Evolutionary conservation across 108 stramenopile species (phyloP), one percentile per base, ranked within the genome.

Genomic region (Fistulifera solaris): DNA sequence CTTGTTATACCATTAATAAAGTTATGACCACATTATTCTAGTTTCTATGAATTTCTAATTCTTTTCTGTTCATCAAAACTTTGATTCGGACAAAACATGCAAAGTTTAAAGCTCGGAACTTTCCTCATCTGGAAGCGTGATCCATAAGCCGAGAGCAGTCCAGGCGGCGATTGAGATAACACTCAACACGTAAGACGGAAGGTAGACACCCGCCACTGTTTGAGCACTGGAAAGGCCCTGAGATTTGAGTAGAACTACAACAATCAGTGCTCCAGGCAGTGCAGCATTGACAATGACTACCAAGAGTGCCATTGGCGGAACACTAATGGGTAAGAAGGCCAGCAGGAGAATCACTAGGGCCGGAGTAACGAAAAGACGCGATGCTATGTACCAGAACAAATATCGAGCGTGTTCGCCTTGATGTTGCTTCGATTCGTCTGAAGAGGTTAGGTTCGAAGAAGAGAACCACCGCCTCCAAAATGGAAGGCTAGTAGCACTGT

Each of bases 151-250:
- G 8, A 86, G 28, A 17, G 81, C 71, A 16, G 78, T 71, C 85
- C 85, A 86, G 1, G 56, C 74, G 10, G 85, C 78, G 42, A 86
- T 76, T 5, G 81, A 77, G 45, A 86, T n/a, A 18, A 80, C 77
- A 2, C 68, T 75, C 0, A 86, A 49, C 39, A 76, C 23, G 46
- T 86, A 86, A 23, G 71, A 68, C 38, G 80, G 67, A 10, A 81
- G 41, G 54, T 81, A 86, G 1, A 80, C 72, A 48, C 71, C 69
- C 1, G 81, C 72, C 1, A 86, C 78, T 23, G 66, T 67, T 10
- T 77, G 67, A 13, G 85, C 85, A 14, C 75, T 56, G 11, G 80
- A 41, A 11, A 65, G 68, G 38, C 71, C 67, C 1, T 61, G 56
- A 10, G 78, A 56, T 56, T 85, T 81, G 51, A 81, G 62, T 38